Base-by-base conservation (phyloP, 176 grass and related monocot species). In the Avena eriantha region DNA sequence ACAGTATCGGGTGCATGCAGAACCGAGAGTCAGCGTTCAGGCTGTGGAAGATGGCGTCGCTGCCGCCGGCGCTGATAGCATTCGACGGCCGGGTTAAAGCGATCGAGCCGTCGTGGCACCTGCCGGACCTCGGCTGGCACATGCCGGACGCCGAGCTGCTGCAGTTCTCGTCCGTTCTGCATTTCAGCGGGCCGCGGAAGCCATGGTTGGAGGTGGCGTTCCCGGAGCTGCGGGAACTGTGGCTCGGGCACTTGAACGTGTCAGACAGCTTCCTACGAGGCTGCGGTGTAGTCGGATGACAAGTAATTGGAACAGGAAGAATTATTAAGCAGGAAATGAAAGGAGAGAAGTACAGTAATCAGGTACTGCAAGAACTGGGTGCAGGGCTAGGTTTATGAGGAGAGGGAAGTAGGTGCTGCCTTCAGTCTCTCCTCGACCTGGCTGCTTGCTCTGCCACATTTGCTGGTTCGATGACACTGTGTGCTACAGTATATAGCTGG, bases 391-490 rank as follows among this genome's bases (percentile, higher is more conserved):
- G 60, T 85, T 74, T 77, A 11, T 88, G 86, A 91, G 86, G 88
- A 91, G 93, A 94, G 96, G 91, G 96, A 98, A 98, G 93, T 81
- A 91, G 96, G 96, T 93, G 55, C 47, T 79, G 90, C 96, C 93
- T 94, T 92, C 96, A 96, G 96, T 94, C 96, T 94, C 90, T 95
- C 77, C 93, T 85, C 51, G 50, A 76, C 75, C 9, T 66, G 63
- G 26, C 13, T 66, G 63, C 80, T 75, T 69, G 78, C 54, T 93
- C 85, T 89, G 24, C 86, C 17, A 58, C 21, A 50, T 34, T 50
- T 51, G 55, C 19, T 16, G 12, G 24, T 69, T 64, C 48, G 51
- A 73, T 54, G 81, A 48, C 65, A 82, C 46, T 55, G 29, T 43
- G 11, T 73, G 85, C 49, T 88, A 68, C 50, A 61, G 61, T 86